Percentiles rank a stretch among this genome's conserved stretches.
These are phyloP conservation scores for Helminthosporium solani DNA, from an alignment of 2,329 filamentous ascomycete species.

Conservation along the genomic window DNA sequence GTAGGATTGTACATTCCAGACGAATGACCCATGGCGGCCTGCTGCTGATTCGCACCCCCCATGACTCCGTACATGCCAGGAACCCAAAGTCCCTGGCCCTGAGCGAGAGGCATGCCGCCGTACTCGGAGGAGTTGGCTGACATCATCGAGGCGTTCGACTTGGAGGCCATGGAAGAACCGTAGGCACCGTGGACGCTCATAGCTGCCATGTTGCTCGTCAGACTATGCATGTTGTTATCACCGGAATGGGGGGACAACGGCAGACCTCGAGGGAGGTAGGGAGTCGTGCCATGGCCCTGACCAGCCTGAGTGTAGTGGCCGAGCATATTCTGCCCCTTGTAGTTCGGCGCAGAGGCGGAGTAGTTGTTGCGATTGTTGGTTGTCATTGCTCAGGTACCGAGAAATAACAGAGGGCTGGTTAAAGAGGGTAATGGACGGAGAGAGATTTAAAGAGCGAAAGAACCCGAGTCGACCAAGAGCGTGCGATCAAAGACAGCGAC, in stretches of 20 bases:
- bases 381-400: constrained; percentile 21
- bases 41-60: constrained; percentile 32
- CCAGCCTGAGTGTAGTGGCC: constrained; percentile 28
- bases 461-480: constrained; percentile 5
- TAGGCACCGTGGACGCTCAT: constrained; percentile 40
- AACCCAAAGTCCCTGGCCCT: constrained; percentile 43
- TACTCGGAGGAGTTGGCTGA: constrained; percentile 39
- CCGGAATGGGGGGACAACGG: constrained; percentile 30
- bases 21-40: constrained; percentile 32
- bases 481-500: constrained; percentile 9
- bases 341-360: constrained; percentile 21
- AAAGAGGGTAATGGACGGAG: not conserved
- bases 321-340: constrained; percentile 37
- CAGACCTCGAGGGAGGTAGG: constrained; percentile 40
- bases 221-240: constrained; percentile 33
- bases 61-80: constrained; percentile 40
- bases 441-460: not conserved
- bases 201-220: constrained; percentile 39
- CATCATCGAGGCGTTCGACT: constrained; percentile 34
- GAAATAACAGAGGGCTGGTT: not conserved
- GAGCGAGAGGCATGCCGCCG: constrained; percentile 31
- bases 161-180: constrained; percentile 32
- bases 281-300: constrained; percentile 33
- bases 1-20: constrained; percentile 50
- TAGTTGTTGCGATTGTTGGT: constrained; percentile 35